Conservation (phyloP, 768 basidiomycete species). For the Boletus edulis region DNA sequence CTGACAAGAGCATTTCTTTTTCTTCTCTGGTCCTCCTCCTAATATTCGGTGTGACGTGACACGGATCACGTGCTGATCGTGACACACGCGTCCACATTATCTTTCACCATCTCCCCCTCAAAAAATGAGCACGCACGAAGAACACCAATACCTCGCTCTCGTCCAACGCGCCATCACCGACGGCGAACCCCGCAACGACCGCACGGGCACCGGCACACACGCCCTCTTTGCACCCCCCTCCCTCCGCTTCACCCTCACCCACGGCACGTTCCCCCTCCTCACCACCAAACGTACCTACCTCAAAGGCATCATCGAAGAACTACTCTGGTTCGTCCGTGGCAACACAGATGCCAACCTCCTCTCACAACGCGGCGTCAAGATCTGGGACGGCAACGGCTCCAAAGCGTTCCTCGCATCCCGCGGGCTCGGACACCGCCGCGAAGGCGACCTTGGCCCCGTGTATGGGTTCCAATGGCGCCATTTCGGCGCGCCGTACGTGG, state of each 20-base stretch:
- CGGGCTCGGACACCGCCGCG: constrained; percentile 78
- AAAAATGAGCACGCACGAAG: constrained; percentile 58
- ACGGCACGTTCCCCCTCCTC: constrained; percentile 77
- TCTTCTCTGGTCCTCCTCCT: too few relatives aligned
- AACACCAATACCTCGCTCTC: constrained; percentile 85
- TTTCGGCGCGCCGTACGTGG: constrained; percentile 81
- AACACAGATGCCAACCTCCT: constrained; percentile 78
- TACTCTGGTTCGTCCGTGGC: constrained; percentile 92
- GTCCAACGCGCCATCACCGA: constrained; percentile 71
- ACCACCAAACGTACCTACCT: constrained; percentile 96
- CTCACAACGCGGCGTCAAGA: constrained; percentile 81
- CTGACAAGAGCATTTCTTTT: background rate
- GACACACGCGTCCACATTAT: constrained; percentile 9
- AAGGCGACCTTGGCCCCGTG: constrained; percentile 94
- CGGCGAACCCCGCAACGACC: constrained; percentile 81
- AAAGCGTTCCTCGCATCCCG: constrained; percentile 81
- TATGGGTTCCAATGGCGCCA: constrained; percentile 98
- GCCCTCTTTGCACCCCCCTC: constrained; percentile 90
- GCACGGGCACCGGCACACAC: constrained; percentile 93
- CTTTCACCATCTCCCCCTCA: background rate
- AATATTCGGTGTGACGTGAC: constrained; percentile 14
- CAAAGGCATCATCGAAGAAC: constrained; percentile 88
- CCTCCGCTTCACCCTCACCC: constrained; percentile 82
- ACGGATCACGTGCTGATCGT: constrained; percentile 5
- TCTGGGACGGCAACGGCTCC: constrained; percentile 97